These are phyloP conservation scores for Talaromyces trachyspermus DNA, from an alignment of 495 filamentous ascomycete species.

Conservation along the genomic window DNA sequence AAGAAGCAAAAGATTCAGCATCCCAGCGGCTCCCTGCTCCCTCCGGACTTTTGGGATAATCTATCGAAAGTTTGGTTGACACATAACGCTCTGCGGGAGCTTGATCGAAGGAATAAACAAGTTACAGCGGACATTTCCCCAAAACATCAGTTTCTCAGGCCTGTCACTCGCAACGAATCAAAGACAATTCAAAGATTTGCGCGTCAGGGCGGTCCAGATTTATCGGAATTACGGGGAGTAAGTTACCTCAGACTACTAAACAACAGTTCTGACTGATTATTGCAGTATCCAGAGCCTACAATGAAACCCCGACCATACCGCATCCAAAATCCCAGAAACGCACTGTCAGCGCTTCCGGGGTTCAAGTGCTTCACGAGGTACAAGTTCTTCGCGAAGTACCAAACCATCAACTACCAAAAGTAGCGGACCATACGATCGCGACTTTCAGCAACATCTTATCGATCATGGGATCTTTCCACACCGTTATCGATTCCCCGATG, in stretches of 20 bases:
- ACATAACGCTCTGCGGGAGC: not conserved
- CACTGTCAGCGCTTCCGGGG: not conserved
- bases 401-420: slow-evolving; percentile 1
- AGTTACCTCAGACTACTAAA: not conserved
- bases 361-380: slow-evolving; percentile 2
- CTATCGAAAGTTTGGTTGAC: slow-evolving; percentile 2
- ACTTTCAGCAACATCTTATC: slow-evolving; percentile 29
- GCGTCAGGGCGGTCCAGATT: slow-evolving; percentile 1
- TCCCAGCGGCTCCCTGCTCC: not conserved
- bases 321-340: not conserved
- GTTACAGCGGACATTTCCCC: not conserved
- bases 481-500: too few relatives aligned
- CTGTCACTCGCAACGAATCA: not conserved
- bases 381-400: not conserved
- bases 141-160: not conserved
- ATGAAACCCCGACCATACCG: not conserved
- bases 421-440: slow-evolving; percentile 13
- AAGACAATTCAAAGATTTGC: slow-evolving; percentile 1
- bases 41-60: not conserved
- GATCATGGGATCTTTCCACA: too few relatives aligned
- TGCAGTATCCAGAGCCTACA: not conserved
- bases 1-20: not conserved
- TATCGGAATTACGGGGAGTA: slow-evolving; percentile 9
- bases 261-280: not conserved
- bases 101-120: slow-evolving; percentile 3